phyloP scores from a whole-genome alignment of 1,139 yeast species.

The Hansenula lynferdii region DNA sequence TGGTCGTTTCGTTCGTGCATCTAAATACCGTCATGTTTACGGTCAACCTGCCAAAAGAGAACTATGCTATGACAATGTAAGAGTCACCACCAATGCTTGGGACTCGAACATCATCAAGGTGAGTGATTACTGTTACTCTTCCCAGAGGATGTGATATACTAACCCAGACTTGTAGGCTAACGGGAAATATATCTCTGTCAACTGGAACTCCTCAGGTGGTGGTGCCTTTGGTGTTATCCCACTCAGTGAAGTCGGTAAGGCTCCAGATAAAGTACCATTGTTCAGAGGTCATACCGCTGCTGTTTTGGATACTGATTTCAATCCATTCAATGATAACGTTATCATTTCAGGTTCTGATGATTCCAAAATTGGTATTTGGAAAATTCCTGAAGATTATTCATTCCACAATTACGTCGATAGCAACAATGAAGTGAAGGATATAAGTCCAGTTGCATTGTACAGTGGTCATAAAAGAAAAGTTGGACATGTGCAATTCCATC shows the following conservation, averaged over 20 bases:
- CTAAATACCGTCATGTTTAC: slow-evolving; percentile 92
- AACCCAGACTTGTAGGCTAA: slow-evolving; percentile 39
- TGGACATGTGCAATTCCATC: slow-evolving; percentile 90
- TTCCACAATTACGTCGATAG: slow-evolving; percentile 56
- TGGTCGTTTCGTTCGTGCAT: slow-evolving; percentile 93
- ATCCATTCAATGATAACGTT: slow-evolving; percentile 77
- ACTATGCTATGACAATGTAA: slow-evolving; percentile 81
- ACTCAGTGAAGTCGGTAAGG: slow-evolving; percentile 79
- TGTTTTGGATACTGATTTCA: slow-evolving; percentile 87
- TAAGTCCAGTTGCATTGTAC: slow-evolving; percentile 64
- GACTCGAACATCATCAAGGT: slow-evolving; percentile 81
- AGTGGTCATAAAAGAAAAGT: slow-evolving; percentile 91
- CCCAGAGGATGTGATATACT: neutral
- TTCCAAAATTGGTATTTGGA: slow-evolving; percentile 84
- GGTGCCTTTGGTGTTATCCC: slow-evolving; percentile 97
- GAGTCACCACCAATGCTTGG: slow-evolving; percentile 88
- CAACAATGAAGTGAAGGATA: slow-evolving; percentile 62
- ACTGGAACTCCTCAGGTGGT: slow-evolving; percentile 95
- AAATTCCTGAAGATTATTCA: slow-evolving; percentile 75
- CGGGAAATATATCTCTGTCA: slow-evolving; percentile 79
- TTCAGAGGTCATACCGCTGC: slow-evolving; percentile 96
- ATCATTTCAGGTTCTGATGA: slow-evolving; percentile 90
- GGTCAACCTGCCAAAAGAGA: slow-evolving; percentile 92
- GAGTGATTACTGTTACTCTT: slow-evolving; percentile 12
- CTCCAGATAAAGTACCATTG: slow-evolving; percentile 89